Base-by-base conservation (phyloP, 306 rosid genomes). In the Cucurbita maxima region DNA sequence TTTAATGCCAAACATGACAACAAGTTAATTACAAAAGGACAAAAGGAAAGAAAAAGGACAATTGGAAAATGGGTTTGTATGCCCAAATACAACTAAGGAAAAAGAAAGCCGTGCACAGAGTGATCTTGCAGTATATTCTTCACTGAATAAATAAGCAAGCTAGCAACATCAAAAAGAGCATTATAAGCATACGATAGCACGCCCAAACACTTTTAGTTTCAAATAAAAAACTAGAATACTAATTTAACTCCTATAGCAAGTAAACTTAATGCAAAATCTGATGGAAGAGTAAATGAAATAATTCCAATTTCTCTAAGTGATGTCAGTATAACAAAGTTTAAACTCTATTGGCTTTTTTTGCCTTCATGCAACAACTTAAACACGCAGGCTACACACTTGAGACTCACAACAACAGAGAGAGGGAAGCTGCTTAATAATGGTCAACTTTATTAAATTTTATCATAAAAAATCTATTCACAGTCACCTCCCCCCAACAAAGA, bases 1-100 rank as follows among this genome's bases (percentile, higher is more conserved):
- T 90, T 64, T 72, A 79, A 60, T 51, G 73, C 78, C 82, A 83
- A 19, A 80, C 38, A 79, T 15, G 75, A 72, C 73, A 30, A 53
- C 7, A 79, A 71, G 76, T 78, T 61, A 77, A 60, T 69, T 47
- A 60, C 34, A 43, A 34, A 13, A 64, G 15, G 11, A 34, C 38
- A 13, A 63, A 13, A 41, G 14, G 75, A 51, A 59, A 43, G 4
- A 79, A 70, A 70, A 54, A 34, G 36, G 53, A 19, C 56, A 43
- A 10, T 41, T 53, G 53, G n/a, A 8, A 37, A 4, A n/a, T 18
- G 55, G 20, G 19, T 44, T 11, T 63, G 50, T 9, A 41, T 16
- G 10, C 71, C n/a, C 50, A 5, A 43, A 45, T 15, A 68, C 73
- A 45, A 68, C 41, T 15, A 68, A 3, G 25, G 73, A 22, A 34